Percentiles rank a stretch among this genome's conserved stretches.
Conservation (phyloP, 176 grass and related monocot genomes). For the Lolium multiflorum region DNA sequence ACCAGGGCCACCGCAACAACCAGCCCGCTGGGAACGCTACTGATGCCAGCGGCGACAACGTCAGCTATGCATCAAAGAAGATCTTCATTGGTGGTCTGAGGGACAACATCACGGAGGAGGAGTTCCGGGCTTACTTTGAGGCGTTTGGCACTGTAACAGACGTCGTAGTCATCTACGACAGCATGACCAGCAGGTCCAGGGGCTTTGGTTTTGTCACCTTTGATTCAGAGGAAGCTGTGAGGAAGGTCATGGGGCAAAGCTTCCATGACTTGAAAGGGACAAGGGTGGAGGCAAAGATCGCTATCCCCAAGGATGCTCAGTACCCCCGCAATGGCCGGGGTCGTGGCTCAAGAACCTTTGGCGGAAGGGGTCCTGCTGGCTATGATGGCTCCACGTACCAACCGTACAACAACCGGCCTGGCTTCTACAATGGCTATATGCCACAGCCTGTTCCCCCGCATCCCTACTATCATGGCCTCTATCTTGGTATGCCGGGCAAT, state of each 20-base stretch:
- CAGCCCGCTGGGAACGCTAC: not conserved
- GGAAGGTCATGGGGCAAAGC: slow-evolving; percentile 57
- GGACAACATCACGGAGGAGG: slow-evolving; percentile 62
- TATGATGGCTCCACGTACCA: slow-evolving; percentile 42
- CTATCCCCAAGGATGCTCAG: slow-evolving; percentile 73
- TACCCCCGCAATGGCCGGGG: slow-evolving; percentile 36
- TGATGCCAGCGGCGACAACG: not conserved
- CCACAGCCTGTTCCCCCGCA: slow-evolving; percentile 39
- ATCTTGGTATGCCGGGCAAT: slow-evolving; percentile 44
- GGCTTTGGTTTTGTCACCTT: slow-evolving; percentile 96
- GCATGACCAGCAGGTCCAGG: slow-evolving; percentile 57
- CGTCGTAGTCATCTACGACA: slow-evolving; percentile 79
- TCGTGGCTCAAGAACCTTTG: slow-evolving; percentile 44
- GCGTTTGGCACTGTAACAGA: slow-evolving; percentile 79
- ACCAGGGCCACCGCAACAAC: slow-evolving; percentile 35
- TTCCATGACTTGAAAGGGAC: slow-evolving; percentile 76
- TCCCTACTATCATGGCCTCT: slow-evolving; percentile 37
- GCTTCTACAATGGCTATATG: slow-evolving; percentile 48
- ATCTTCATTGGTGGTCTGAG: slow-evolving; percentile 81
- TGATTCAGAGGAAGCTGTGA: slow-evolving; percentile 60
- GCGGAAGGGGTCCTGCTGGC: slow-evolving; percentile 27
- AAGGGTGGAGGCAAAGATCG: slow-evolving; percentile 74
- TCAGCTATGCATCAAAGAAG: slow-evolving; percentile 64
- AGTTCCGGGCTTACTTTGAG: slow-evolving; percentile 74
- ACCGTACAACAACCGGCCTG: slow-evolving; percentile 42